Evolutionary conservation across 108 stramenopile species (phyloP).

Genomic region (Chaetoceros muelleri): DNA sequence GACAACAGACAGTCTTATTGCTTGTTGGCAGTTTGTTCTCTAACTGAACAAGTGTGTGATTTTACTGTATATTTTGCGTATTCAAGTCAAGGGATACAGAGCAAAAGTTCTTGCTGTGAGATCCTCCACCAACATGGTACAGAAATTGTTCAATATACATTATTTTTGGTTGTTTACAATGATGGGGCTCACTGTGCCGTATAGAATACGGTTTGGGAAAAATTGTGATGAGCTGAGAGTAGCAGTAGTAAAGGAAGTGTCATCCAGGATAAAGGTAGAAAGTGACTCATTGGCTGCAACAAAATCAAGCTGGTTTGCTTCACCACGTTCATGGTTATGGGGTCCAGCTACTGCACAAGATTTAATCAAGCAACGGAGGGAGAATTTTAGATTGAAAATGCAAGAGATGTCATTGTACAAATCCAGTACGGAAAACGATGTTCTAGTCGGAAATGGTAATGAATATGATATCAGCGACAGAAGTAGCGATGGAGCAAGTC

Average conservation of each 20-base stretch:
- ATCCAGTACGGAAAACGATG: too few relatives aligned
- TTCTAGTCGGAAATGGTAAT: too few relatives aligned
- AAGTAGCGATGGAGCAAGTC: too few relatives aligned
- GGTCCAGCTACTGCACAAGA: neutral
- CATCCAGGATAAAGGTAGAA: neutral
- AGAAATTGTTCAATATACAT: conserved; percentile 39
- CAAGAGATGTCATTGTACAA: neutral
- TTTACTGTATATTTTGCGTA: neutral
- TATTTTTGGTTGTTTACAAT: conserved; percentile 57
- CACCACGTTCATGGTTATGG: neutral
- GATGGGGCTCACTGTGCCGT: conserved; percentile 68
- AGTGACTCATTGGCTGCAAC: neutral
- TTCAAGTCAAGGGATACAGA: conserved; percentile 59
- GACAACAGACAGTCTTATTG: neutral
- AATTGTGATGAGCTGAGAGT: conserved; percentile 79
- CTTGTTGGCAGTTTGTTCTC: neutral
- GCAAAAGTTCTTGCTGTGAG: conserved; percentile 59
- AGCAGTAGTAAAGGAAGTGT: conserved; percentile 70
- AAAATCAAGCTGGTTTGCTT: neutral
- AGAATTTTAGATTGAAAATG: neutral
- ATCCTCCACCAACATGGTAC: conserved; percentile 18
- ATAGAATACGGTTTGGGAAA: conserved; percentile 69
- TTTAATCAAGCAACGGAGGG: neutral
- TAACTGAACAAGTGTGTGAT: neutral
- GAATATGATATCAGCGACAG: too few relatives aligned